A percentile compares a stretch with the other conserved stretches of the same genome.
These are phyloP conservation scores for Ophiostoma ulmi DNA, from an alignment of 2,329 filamentous ascomycete species.

Conservation along the genomic window DNA sequence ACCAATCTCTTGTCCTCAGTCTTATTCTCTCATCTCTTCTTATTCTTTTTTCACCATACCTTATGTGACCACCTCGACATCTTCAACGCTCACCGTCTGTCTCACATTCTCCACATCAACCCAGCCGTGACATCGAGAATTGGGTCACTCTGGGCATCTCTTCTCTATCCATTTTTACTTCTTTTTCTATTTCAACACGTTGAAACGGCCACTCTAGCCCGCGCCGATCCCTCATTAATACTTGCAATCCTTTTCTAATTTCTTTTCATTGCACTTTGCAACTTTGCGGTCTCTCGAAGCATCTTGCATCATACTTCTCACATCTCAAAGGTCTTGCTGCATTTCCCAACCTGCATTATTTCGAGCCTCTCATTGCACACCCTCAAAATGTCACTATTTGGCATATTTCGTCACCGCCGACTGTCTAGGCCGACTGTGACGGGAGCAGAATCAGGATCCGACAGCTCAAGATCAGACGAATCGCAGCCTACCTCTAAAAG, in stretches of 20 bases:
- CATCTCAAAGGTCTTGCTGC: background rate
- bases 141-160: background rate
- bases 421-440: background rate
- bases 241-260: background rate
- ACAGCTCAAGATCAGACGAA: background rate
- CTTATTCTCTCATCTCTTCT: background rate
- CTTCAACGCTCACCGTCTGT: background rate
- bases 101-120: background rate
- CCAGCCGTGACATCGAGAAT: slow-evolving; percentile 7
- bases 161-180: background rate
- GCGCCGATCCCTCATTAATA: slow-evolving; percentile 11
- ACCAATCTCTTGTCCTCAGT: background rate
- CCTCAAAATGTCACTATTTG: background rate
- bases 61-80: background rate
- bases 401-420: background rate
- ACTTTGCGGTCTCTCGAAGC: background rate
- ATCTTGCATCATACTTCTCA: background rate
- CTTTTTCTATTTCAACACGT: slow-evolving; percentile 12
- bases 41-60: background rate
- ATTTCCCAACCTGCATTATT: background rate
- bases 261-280: slow-evolving; percentile 5
- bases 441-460: background rate
- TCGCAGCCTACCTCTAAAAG: background rate
- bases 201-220: slow-evolving; percentile 1
- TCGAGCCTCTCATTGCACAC: background rate